Percentiles rank a stretch among this genome's conserved stretches.
These are phyloP conservation scores for Melanogaster broomeanus DNA, from an alignment of 768 basidiomycete species.

Conservation along the genomic window DNA sequence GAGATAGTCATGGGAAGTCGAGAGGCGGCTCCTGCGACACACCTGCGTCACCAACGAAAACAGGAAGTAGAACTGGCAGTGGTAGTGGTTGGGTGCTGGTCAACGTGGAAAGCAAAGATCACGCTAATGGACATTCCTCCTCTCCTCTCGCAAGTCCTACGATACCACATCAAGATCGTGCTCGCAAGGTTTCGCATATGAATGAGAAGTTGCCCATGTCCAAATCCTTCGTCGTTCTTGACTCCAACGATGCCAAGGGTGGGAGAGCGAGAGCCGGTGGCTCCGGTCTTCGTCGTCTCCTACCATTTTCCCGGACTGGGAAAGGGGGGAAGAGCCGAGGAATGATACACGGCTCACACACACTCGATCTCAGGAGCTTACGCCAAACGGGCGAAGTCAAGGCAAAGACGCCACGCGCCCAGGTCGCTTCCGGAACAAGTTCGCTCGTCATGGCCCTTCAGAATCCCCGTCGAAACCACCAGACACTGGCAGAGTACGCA, in stretches of 20 bases:
- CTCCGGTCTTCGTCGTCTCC: conserved; percentile 32
- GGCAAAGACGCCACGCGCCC: conserved; percentile 21
- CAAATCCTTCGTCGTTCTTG: conserved; percentile 63
- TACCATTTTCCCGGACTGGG: conserved; percentile 33
- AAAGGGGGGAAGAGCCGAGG: conserved; percentile 31
- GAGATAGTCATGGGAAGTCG: conserved; percentile 24
- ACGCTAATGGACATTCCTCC: conserved; percentile 22
- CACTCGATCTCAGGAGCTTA: conserved; percentile 28
- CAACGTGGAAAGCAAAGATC: conserved; percentile 53
- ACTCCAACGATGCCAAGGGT: conserved; percentile 48
- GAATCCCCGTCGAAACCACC: conserved; percentile 31
- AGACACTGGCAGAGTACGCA: conserved; percentile 36
- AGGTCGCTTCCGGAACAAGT: conserved; percentile 31
- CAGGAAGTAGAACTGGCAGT: conserved; percentile 36
- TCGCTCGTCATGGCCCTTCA: conserved; percentile 27
- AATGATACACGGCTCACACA: conserved; percentile 25
- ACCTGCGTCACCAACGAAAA: conserved; percentile 35
- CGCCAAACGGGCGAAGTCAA: conserved; percentile 19
- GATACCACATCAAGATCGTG: conserved; percentile 31
- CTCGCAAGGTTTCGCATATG: conserved; percentile 26
- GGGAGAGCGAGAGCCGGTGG: conserved; percentile 26
- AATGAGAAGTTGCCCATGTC: conserved; percentile 38
- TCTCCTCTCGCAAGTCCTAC: conserved; percentile 27
- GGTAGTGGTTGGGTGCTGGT: conserved; percentile 68
- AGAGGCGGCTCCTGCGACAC: conserved; percentile 22